Evolutionary conservation across 192 early-diverging fungal genomes (phyloP), one percentile per base, ranked within the genome.

Genomic region (Pecoramyces ruminantium): DNA sequence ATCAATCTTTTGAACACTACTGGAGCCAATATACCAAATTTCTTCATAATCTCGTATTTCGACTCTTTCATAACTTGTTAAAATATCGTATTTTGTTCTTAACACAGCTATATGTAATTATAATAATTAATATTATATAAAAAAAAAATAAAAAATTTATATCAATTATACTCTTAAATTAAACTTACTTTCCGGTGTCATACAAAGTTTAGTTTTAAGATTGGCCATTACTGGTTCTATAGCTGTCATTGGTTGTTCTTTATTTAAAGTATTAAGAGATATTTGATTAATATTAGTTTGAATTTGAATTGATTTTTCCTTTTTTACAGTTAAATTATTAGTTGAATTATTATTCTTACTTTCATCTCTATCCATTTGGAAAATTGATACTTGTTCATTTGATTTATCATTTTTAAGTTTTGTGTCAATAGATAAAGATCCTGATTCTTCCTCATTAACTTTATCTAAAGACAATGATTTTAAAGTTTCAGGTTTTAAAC

Each of bases 1-100:
- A 79, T 94, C 89, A 30, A 90, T 85, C 78, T 90, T 90, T 25
- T 86, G 80, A 21, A 89, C 84, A n/a, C 81, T 84, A 27, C 83
- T 87, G 29, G 91, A 90, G 34, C 96, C 97, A 79, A 95, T 91
- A 83, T 94, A 99, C 84, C 96, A 97, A 25, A 99, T 88, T 77
- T 94, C 90, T 21, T 89, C 88, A 78, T 88, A 97, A 25, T 91
- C 91, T 18, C 92, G 82, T 40, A 99, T 96, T 84, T 99, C 97
- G 0, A 86, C 87, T 78, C 94, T 93, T 86, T 99, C 97, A 80
- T 93, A 95, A 21, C 88, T 84, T 13, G 94, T 96, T 78, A 99
- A 86, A 81, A 42, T 25, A 77, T 80, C 40, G 14, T 29, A 80
- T 28, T 30, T 30, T 4, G 39, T 29, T 38, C 28, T 30, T 30